Conservation (phyloP, 1,284 basidiomycete species). For the Fomitiporia mediterranea region DNA sequence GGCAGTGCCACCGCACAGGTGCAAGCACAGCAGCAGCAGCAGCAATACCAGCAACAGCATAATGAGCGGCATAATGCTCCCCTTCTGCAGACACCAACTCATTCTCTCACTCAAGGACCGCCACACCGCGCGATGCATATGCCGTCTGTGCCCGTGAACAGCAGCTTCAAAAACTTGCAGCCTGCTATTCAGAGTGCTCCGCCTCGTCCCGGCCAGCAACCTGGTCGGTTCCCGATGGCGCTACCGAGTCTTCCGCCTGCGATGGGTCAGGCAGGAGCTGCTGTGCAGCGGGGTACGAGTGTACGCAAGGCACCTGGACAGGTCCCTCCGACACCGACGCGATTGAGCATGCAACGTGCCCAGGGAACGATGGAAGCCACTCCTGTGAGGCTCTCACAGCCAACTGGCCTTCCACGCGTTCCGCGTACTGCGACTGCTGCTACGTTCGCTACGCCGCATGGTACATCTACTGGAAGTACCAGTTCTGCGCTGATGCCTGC, state of each 20-base stretch:
- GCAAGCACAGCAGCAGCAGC: slow-evolving; percentile 3
- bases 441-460: slow-evolving; percentile 7
- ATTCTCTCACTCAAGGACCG: background rate
- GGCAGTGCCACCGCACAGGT: too few species aligned
- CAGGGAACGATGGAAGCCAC: slow-evolving; percentile 12
- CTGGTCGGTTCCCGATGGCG: slow-evolving; percentile 47
- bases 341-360: slow-evolving; percentile 46
- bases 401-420: slow-evolving; percentile 17
- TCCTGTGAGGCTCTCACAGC: slow-evolving; percentile 23
- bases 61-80: background rate
- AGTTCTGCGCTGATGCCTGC: slow-evolving; percentile 7
- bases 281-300: slow-evolving; percentile 29
- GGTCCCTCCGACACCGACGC: slow-evolving; percentile 70
- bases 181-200: slow-evolving; percentile 72
- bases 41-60: background rate
- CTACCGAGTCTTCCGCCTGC: slow-evolving; percentile 60
- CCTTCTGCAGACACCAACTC: background rate
- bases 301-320: slow-evolving; percentile 23
- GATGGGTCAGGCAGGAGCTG: slow-evolving; percentile 39
- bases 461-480: background rate
- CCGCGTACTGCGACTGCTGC: slow-evolving; percentile 18
- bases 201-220: slow-evolving; percentile 43
- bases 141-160: slow-evolving; percentile 4
- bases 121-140: background rate
- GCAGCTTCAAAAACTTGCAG: slow-evolving; percentile 40